Percentiles rank a stretch among this genome's conserved stretches.
Evolutionary conservation across 805 yeast species (phyloP).

Genomic region (Brettanomyces nanus): DNA sequence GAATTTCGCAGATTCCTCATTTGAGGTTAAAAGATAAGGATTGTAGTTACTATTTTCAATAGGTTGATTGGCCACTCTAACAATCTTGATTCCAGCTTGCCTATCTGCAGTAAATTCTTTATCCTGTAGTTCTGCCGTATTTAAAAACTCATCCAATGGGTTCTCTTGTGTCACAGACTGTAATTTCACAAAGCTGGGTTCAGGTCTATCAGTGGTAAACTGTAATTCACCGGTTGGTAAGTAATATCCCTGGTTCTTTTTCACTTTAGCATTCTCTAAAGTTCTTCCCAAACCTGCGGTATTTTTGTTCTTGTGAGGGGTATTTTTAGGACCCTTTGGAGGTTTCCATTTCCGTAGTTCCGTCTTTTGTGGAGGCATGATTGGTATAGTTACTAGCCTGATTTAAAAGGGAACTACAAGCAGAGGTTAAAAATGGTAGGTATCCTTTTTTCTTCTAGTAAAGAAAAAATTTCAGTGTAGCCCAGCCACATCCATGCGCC

Average conservation of each 20-base stretch:
- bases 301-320: slow-evolving; percentile 76
- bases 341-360: slow-evolving; percentile 67
- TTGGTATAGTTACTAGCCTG: slow-evolving; percentile 21
- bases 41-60: slow-evolving; percentile 47
- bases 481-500: too few species aligned
- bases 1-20: slow-evolving; percentile 55
- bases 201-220: slow-evolving; percentile 78
- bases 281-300: slow-evolving; percentile 80
- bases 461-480: too few species aligned
- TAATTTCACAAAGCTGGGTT: slow-evolving; percentile 82
- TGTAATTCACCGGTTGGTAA: slow-evolving; percentile 85
- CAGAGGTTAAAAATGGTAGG: neutral
- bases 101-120: slow-evolving; percentile 94
- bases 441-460: neutral
- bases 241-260: slow-evolving; percentile 60
- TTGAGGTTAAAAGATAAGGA: slow-evolving; percentile 56
- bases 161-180: slow-evolving; percentile 93
- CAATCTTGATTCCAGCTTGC: slow-evolving; percentile 72
- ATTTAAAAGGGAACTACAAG: slow-evolving; percentile 10
- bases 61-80: slow-evolving; percentile 66
- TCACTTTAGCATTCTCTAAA: slow-evolving; percentile 63
- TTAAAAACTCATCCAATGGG: slow-evolving; percentile 87
- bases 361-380: too few species aligned
- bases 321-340: slow-evolving; percentile 90
- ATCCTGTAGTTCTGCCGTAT: slow-evolving; percentile 92